phyloP scores from a whole-genome alignment of 371 early-diverging fungal genomes.

The Rhizomucor miehei region DNA sequence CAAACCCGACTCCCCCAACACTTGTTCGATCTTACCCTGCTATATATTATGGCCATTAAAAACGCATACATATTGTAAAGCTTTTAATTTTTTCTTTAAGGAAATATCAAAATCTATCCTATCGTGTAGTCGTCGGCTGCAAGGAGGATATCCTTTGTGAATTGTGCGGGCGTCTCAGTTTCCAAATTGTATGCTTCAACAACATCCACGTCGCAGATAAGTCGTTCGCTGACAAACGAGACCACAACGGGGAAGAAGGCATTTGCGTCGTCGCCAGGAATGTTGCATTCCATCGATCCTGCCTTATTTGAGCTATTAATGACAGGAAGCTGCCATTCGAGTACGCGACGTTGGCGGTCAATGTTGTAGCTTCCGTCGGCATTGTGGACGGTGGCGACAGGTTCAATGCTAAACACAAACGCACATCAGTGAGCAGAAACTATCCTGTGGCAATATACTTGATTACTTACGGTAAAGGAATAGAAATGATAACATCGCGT shows the following conservation, averaged over 20 bases:
- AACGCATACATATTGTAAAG: not conserved
- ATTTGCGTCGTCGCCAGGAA: slow-evolving; percentile 75
- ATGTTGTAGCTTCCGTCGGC: slow-evolving; percentile 80
- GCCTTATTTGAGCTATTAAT: slow-evolving; percentile 73
- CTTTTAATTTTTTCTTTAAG: slow-evolving; percentile 2
- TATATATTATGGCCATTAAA: slow-evolving; percentile 35
- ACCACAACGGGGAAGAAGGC: slow-evolving; percentile 90
- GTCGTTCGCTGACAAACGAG: slow-evolving; percentile 67
- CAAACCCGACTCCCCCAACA: slow-evolving; percentile 8
- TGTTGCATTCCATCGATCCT: slow-evolving; percentile 86
- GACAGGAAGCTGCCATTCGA: slow-evolving; percentile 88
- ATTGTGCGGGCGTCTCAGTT: slow-evolving; percentile 53
- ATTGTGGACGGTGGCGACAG: slow-evolving; percentile 70
- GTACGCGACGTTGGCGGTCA: slow-evolving; percentile 61
- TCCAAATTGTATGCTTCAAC: slow-evolving; percentile 49
- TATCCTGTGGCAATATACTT: not conserved
- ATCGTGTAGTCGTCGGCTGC: slow-evolving; percentile 47
- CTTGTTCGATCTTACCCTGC: slow-evolving; percentile 27
- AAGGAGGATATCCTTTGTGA: slow-evolving; percentile 65
- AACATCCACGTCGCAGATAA: slow-evolving; percentile 78
- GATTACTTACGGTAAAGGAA: slow-evolving; percentile 80
- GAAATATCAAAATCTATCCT: slow-evolving; percentile 1
- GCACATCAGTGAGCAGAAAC: not conserved
- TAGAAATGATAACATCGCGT: slow-evolving; percentile 82
- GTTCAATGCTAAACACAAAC: slow-evolving; percentile 46